A percentile compares a stretch with the other conserved stretches of the same genome.
These are phyloP conservation scores for Lasiodiplodia hormozganensis DNA, from an alignment of 2,329 filamentous ascomycete species.

Conservation along the genomic window DNA sequence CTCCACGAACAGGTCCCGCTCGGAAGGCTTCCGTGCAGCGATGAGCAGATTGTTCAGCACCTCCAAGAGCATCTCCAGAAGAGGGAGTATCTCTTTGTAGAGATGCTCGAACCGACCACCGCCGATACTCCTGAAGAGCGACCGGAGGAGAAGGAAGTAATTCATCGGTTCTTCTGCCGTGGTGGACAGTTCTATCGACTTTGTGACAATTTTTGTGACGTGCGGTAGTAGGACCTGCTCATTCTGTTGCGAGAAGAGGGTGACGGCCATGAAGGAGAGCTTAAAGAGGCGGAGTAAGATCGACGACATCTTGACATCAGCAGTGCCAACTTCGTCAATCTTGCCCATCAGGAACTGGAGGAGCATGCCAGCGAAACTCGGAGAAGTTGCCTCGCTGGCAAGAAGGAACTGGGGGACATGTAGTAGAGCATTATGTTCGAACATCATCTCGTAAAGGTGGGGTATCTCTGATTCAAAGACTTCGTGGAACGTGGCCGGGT, in stretches of 20 bases:
- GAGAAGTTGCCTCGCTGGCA: conserved; percentile 96
- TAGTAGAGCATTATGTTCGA: conserved; percentile 90
- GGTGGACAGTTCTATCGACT: conserved; percentile 94
- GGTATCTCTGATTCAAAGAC: conserved; percentile 98
- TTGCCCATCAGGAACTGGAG: conserved; percentile 96
- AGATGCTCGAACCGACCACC: conserved; percentile 96
- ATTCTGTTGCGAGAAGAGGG: conserved; percentile 91
- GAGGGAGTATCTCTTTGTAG: conserved; percentile 95
- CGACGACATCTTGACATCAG: conserved; percentile 89
- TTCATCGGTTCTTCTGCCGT: conserved; percentile 98
- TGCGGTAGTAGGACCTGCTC: conserved; percentile 95
- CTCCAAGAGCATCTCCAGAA: conserved; percentile 96
- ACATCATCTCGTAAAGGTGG: conserved; percentile 95
- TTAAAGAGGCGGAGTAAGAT: conserved; percentile 96
- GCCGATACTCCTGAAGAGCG: conserved; percentile 93
- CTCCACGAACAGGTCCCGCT: conserved; percentile 96
- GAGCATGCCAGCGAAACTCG: conserved; percentile 97
- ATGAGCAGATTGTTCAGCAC: conserved; percentile 94
- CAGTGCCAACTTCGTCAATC: conserved; percentile 91
- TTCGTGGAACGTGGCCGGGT: conserved; percentile 97
- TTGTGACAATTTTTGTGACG: conserved; percentile 95
- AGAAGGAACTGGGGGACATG: conserved; percentile 98
- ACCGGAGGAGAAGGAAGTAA: conserved; percentile 92
- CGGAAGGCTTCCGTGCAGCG: conserved; percentile 86
- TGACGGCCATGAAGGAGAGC: conserved; percentile 98